A percentile compares a stretch with the other conserved stretches of the same genome.
Conservation (phyloP, 2,329 filamentous ascomycete genomes). For the Leptosphaerulina australis region DNA sequence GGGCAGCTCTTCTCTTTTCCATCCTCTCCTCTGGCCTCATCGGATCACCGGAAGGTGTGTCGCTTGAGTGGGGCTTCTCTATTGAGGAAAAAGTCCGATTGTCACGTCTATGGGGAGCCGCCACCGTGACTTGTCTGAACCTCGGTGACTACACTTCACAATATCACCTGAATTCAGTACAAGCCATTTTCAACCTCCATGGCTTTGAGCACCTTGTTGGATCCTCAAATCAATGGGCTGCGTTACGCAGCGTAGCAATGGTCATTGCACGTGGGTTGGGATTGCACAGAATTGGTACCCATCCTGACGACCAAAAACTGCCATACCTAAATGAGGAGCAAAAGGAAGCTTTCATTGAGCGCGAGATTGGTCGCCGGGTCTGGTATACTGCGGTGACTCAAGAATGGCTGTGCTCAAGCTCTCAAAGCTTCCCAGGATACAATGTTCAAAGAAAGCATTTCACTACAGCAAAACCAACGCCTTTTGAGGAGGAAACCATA, state of each 20-base stretch:
- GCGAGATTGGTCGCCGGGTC: slow-evolving; percentile 49
- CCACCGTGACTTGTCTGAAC: slow-evolving; percentile 54
- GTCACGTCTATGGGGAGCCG: slow-evolving; percentile 55
- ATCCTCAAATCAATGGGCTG: slow-evolving; percentile 55
- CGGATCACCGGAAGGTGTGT: slow-evolving; percentile 46
- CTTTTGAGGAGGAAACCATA: slow-evolving; percentile 49
- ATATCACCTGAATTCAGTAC: slow-evolving; percentile 46
- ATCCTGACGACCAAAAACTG: slow-evolving; percentile 35
- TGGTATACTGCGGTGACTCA: slow-evolving; percentile 51
- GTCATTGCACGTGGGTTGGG: slow-evolving; percentile 57
- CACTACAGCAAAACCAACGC: slow-evolving; percentile 41
- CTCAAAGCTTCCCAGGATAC: slow-evolving; percentile 49
- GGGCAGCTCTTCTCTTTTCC: slow-evolving; percentile 53
- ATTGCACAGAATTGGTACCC: slow-evolving; percentile 47
- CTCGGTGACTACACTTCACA: slow-evolving; percentile 55
- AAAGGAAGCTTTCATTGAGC: slow-evolving; percentile 37
- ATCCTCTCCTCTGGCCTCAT: slow-evolving; percentile 54
- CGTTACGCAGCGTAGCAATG: slow-evolving; percentile 53
- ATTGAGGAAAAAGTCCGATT: slow-evolving; percentile 51
- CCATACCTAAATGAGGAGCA: slow-evolving; percentile 26
- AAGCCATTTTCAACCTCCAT: slow-evolving; percentile 57
- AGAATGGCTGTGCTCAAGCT: slow-evolving; percentile 53
- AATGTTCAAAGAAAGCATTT: slow-evolving; percentile 43
- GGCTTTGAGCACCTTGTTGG: slow-evolving; percentile 58
- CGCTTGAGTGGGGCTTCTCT: slow-evolving; percentile 53